Conservation (phyloP, 2,329 filamentous ascomycete species). For the Aspergillus novofumigatus region DNA sequence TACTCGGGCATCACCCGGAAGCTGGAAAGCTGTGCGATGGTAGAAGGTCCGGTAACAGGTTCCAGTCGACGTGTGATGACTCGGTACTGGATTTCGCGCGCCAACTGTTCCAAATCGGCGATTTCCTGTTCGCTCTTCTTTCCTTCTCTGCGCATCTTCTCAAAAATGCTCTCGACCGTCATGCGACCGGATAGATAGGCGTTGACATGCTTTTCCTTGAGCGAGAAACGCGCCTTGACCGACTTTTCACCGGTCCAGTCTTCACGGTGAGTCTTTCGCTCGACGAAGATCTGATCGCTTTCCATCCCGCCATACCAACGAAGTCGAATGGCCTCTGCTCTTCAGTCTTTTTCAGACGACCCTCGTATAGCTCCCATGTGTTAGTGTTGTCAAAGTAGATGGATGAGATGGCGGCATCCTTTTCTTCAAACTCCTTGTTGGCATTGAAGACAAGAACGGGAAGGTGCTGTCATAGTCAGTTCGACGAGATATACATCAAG, state of each 20-base stretch:
- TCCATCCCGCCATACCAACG: constrained; percentile 98
- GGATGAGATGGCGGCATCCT: constrained; percentile 92
- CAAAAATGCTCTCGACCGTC: constrained; percentile 83
- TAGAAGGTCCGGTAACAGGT: constrained; percentile 96
- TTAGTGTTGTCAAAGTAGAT: constrained; percentile 98
- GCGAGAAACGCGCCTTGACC: constrained; percentile 89
- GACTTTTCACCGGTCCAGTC: constrained; percentile 99
- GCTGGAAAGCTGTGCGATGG: constrained; percentile 95
- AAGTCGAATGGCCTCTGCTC: constrained; percentile 91
- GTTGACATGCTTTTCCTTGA: constrained; percentile 98
- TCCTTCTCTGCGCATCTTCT: constrained; percentile 91
- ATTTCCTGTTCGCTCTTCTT: constrained; percentile 93
- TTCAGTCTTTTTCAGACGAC: constrained; percentile 94
- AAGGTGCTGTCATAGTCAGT: constrained; percentile 57
- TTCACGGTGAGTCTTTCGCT: constrained; percentile 96
- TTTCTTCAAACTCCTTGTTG: constrained; percentile 88
- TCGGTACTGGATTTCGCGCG: constrained; percentile 89
- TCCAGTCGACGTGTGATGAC: constrained; percentile 80
- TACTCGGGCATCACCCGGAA: constrained; percentile 91
- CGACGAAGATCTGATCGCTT: constrained; percentile 90
- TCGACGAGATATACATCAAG: background rate
- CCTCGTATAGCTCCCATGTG: constrained; percentile 90
- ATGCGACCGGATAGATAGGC: constrained; percentile 79
- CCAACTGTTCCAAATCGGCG: constrained; percentile 80
- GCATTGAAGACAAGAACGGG: constrained; percentile 96